Percentiles rank a stretch among this genome's conserved stretches.
Conservation (phyloP, 1,284 basidiomycete genomes). For the Ceratobasidium sp. region DNA sequence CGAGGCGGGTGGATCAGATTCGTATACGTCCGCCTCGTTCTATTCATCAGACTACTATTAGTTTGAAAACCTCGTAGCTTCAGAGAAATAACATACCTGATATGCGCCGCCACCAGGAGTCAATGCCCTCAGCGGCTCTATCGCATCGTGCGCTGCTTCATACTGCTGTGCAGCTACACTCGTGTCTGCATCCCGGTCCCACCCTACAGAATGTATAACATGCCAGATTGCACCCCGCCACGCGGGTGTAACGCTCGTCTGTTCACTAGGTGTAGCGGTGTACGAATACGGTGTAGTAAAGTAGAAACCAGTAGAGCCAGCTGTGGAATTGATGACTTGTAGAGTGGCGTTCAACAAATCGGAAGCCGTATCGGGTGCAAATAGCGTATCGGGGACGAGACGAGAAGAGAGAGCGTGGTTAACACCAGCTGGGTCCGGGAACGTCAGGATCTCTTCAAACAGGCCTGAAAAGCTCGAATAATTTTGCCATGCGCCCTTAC, state of each 20-base stretch:
- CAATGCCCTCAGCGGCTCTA: slow-evolving; percentile 9
- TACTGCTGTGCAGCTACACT: neutral
- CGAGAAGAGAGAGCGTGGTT: slow-evolving; percentile 31
- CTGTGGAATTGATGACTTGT: neutral
- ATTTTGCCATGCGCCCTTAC: neutral
- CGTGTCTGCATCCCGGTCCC: slow-evolving; percentile 27
- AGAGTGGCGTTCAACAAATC: neutral
- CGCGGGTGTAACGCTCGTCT: slow-evolving; percentile 32
- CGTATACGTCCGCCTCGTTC: slow-evolving; percentile 42
- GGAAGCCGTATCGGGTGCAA: neutral
- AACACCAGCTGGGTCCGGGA: slow-evolving; percentile 7
- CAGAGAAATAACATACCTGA: slow-evolving; percentile 16
- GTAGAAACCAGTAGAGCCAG: slow-evolving; percentile 16
- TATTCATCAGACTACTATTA: neutral
- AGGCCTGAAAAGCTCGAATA: slow-evolving; percentile 8
- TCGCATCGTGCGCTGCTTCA: neutral
- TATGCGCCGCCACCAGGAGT: slow-evolving; percentile 32
- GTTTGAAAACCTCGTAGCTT: neutral
- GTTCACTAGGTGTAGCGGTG: neutral
- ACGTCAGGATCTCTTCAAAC: neutral
- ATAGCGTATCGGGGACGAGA: slow-evolving; percentile 4
- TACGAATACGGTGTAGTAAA: slow-evolving; percentile 29
- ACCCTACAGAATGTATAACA: neutral
- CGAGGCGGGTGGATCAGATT: neutral
- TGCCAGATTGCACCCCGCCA: slow-evolving; percentile 38